These are phyloP conservation scores for Penicillium brevicompactum DNA, from an alignment of 2,329 filamentous ascomycete species.

Conservation along the genomic window DNA sequence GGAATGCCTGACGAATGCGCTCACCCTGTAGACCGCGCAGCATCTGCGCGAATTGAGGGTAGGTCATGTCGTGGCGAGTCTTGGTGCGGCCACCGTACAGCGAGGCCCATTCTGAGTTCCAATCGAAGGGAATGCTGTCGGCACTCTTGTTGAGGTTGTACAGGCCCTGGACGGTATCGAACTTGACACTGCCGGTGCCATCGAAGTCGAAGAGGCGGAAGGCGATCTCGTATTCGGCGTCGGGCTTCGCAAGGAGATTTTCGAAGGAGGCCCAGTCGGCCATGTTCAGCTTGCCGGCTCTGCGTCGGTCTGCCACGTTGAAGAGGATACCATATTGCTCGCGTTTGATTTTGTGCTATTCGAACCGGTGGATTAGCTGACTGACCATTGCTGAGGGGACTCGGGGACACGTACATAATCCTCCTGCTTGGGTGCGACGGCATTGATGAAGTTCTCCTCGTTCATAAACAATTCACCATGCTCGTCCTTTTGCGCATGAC, in stretches of 20 bases:
- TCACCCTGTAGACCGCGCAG: conserved; percentile 93
- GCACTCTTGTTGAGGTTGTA: conserved; percentile 89
- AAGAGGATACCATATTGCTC: conserved; percentile 96
- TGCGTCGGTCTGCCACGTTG: conserved; percentile 79
- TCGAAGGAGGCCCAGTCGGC: conserved; percentile 92
- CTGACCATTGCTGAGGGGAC: background rate
- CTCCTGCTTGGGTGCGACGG: conserved; percentile 81
- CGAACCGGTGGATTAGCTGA: conserved; percentile 19
- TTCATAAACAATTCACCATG: conserved; percentile 79
- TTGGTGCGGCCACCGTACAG: conserved; percentile 89
- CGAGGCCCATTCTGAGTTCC: conserved; percentile 94
- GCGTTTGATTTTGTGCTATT: conserved; percentile 93
- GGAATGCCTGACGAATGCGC: conserved; percentile 92
- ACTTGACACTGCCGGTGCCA: conserved; percentile 81
- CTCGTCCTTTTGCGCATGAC: conserved; percentile 74
- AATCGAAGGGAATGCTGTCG: conserved; percentile 88
- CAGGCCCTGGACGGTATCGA: conserved; percentile 79
- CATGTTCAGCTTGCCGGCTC: conserved; percentile 72
- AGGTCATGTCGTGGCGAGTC: conserved; percentile 87
- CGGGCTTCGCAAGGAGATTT: conserved; percentile 88
- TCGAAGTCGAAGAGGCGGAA: conserved; percentile 94
- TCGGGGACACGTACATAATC: conserved; percentile 74
- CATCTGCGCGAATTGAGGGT: conserved; percentile 98
- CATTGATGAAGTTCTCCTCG: conserved; percentile 84
- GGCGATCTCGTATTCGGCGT: conserved; percentile 98